Evolutionary conservation across 1,139 yeast genomes (phyloP), one percentile per base, ranked within the genome.

Genomic region (Nadsonia starkeyi-henricii): DNA sequence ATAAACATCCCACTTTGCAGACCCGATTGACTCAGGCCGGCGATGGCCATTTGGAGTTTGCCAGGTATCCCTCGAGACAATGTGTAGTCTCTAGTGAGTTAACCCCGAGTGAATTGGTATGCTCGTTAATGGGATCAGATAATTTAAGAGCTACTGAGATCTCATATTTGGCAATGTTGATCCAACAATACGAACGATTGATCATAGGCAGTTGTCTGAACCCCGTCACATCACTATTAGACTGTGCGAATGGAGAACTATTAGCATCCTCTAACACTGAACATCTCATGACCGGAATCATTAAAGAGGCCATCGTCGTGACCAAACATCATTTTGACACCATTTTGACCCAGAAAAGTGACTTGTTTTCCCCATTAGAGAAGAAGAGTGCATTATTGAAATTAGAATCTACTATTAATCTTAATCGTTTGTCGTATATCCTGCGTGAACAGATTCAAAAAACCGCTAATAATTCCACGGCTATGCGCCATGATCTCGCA

Each of bases 131-230:
- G 19, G 28, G 30, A 2, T 45, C 53, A 5, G 52, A 47, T 7
- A 36, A 50, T 1, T 26, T 49, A 39, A 70, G 71, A 48, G 74
- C 77, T 0, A 56, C 61, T n/a, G 68, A 67, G 39, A 54, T 77
- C 50, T 64, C 73, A 0, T 77, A 77, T 57, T 63, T 72, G n/a
- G 77, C 77, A 37, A 71, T 89, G 51, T 55, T 78, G 30, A 62
- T 79, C 33, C 72, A 74, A 2, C 96, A 86, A 61, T 70, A 78
- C 56, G 86, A 82, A 56, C 91, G 89, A 61, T 72, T 89, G 48
- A 73, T 83, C 30, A 76, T 81, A 8, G 84, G 84, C 57, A 74
- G 85, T 37, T 81, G 84, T 55, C 76, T 86, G 51, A 86, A 86
- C 55, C 83, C 95, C 0, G 62, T 84, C 41, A 77, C 89, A 0